Evolutionary conservation across 768 basidiomycete species (phyloP).

Genomic region (Pleurotus tuber-regium): DNA sequence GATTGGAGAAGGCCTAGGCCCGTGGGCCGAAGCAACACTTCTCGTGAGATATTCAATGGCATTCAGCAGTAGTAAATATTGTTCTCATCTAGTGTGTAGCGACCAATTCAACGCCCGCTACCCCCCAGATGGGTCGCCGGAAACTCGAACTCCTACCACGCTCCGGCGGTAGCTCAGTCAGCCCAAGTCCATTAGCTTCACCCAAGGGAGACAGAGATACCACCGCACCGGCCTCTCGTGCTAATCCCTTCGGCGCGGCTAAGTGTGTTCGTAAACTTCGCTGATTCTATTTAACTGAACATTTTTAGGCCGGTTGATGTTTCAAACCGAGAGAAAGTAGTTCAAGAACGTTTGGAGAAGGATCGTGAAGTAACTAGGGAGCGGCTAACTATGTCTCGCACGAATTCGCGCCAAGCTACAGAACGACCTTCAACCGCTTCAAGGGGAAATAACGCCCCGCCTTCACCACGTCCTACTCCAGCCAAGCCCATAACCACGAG

Average conservation of each 20-base stretch:
- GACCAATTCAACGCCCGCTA: slow-evolving; percentile 71
- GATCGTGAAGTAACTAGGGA: slow-evolving; percentile 60
- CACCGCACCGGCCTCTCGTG: slow-evolving; percentile 36
- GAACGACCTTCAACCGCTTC: slow-evolving; percentile 41
- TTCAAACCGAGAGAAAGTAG: slow-evolving; percentile 69
- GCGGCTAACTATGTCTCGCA: slow-evolving; percentile 47
- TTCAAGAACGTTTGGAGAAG: slow-evolving; percentile 67
- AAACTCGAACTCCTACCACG: slow-evolving; percentile 88
- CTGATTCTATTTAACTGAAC: slow-evolving; percentile 10
- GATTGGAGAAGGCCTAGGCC: slow-evolving; percentile 69
- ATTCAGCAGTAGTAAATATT: no score
- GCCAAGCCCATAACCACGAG: slow-evolving; percentile 24
- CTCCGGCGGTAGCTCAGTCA: slow-evolving; percentile 60
- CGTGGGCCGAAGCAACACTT: slow-evolving; percentile 46
- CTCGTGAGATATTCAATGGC: slow-evolving; percentile 52
- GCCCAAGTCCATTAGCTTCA: slow-evolving; percentile 75
- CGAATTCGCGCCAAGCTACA: slow-evolving; percentile 46
- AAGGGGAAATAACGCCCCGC: slow-evolving; percentile 22
- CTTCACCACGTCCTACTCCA: slow-evolving; percentile 27
- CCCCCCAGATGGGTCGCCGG: slow-evolving; percentile 73
- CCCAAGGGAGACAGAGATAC: slow-evolving; percentile 52
- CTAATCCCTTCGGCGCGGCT: slow-evolving; percentile 89
- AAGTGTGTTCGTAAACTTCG: slow-evolving; percentile 41
- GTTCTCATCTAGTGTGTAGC: slow-evolving; percentile 39
- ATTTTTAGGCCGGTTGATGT: slow-evolving; percentile 80